phyloP scores from a whole-genome alignment of 352 stramenopile genomes.

The Elongisporangium undulatum region DNA sequence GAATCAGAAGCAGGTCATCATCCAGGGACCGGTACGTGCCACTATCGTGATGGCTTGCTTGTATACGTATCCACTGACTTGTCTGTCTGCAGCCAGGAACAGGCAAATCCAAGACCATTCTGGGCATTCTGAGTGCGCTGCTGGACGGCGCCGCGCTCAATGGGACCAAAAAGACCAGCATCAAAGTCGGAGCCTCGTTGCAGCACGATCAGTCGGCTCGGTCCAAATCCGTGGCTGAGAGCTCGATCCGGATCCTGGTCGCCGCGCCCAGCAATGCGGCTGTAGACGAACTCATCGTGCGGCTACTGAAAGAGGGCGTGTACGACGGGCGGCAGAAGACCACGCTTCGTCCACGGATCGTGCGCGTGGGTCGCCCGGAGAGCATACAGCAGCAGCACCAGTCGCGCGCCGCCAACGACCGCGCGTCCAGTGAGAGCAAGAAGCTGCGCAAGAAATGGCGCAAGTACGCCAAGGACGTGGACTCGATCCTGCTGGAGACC shows the following conservation, averaged over 20 bases:
- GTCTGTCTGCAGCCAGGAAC: constrained; percentile 50
- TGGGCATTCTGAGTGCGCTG: constrained; percentile 66
- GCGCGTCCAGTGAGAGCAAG: constrained; percentile 24
- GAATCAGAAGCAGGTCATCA: constrained; percentile 60
- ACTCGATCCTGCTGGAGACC: constrained; percentile 67
- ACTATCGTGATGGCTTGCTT: neutral
- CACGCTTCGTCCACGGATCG: constrained; percentile 57
- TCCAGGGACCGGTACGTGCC: constrained; percentile 71
- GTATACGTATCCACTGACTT: neutral
- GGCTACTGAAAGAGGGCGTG: constrained; percentile 58
- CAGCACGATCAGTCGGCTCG: constrained; percentile 19
- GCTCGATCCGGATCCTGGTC: constrained; percentile 67
- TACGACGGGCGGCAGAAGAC: constrained; percentile 45
- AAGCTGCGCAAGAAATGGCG: constrained; percentile 64
- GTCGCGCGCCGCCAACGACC: constrained; percentile 9
- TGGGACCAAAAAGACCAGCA: constrained; percentile 40
- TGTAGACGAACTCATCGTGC: constrained; percentile 72
- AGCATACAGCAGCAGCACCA: constrained; percentile 30
- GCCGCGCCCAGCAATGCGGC: constrained; percentile 77
- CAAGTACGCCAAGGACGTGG: constrained; percentile 67
- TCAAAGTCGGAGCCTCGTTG: constrained; percentile 68
- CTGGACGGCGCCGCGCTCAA: constrained; percentile 63
- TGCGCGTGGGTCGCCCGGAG: constrained; percentile 64
- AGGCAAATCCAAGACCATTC: constrained; percentile 81
- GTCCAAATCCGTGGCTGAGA: constrained; percentile 47